Base-by-base conservation (phyloP, 495 filamentous ascomycete species). In the Penicillium maclennaniae region DNA sequence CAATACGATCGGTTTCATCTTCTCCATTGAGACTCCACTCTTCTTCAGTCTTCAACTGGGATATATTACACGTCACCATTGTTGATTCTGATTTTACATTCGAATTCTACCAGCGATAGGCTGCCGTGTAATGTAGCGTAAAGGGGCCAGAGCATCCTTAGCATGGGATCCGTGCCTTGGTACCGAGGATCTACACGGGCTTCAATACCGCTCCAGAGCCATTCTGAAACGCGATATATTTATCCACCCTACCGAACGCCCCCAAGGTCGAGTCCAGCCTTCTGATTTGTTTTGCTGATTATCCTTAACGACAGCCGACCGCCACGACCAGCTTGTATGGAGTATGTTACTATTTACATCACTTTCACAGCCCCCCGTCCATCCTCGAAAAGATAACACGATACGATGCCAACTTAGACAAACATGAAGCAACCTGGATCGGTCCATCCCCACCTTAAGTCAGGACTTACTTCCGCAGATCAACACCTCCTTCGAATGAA, bases 401-500 rank as follows among this genome's bases (percentile, higher is more conserved):
- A 47, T 37, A 25, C 45, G 20, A 44, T 26, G 21, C 17, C 26
- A 21, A 20, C 27, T 21, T 31, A 25, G 25, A 45, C 49, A 40
- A 42, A 23, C 44, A 45, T 12, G 21, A n/a, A 36, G 27, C 39
- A 10, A 19, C 27, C 40, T 20, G 8, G 47, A 21, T 21, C 37
- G 26, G 25, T 39, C 14, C 43, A 16, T 43, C 10, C 41, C 38
- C 37, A n/a, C 34, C 40, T 28, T 15, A 15, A 21, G 31, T 9
- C 36, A 31, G 12, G 43, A 58, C 51, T 12, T 43, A 49, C 52
- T 60, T 38, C 20, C 52, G 25, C 51, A 70, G 44, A 28, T 73
- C 70, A 23, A 76, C 70, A 17, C 72, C 70, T 8, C 70, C 66
- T 21, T 71, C 61, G 42, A 76, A 83, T 20, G 72, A 69, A 25